Conservation (phyloP, 768 basidiomycete species). For the Hygrocybe coccinea region DNA sequence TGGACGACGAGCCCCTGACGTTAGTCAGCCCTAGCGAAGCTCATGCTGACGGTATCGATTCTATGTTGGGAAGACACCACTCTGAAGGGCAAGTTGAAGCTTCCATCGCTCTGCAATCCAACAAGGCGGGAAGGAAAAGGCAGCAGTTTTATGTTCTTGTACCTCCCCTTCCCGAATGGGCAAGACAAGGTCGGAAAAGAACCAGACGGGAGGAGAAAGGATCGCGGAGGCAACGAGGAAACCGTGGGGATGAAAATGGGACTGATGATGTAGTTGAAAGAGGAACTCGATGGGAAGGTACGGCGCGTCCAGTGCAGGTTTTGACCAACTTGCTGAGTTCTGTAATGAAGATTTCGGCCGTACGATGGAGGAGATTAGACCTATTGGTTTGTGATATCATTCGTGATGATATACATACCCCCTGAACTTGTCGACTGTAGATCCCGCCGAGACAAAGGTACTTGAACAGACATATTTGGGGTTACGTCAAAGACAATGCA, state of each 20-base stretch:
- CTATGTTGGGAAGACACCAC: too few species aligned
- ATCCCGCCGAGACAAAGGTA: slow-evolving; percentile 40
- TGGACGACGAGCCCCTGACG: neutral
- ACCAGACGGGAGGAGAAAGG: neutral
- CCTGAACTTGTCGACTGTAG: slow-evolving; percentile 23
- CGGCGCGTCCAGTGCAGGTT: neutral
- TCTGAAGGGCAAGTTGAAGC: too few species aligned
- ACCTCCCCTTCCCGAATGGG: slow-evolving; percentile 30
- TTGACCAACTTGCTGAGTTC: neutral
- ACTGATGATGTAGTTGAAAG: too few species aligned
- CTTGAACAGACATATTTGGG: slow-evolving; percentile 46
- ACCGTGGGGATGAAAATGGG: neutral
- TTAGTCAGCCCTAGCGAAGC: too few species aligned
- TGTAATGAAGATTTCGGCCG: neutral
- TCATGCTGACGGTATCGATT: neutral
- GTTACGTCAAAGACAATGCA: slow-evolving; percentile 46
- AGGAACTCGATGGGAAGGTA: neutral
- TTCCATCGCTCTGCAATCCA: too few species aligned
- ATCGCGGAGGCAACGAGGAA: slow-evolving; percentile 3
- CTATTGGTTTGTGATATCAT: slow-evolving; percentile 7
- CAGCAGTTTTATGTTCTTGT: slow-evolving; percentile 13
- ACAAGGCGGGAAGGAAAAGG: neutral
- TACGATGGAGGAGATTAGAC: neutral
- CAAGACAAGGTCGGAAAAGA: slow-evolving; percentile 12
- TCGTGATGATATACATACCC: neutral